Evolutionary conservation across 768 basidiomycete species (phyloP), one percentile per base, ranked within the genome.

Genomic region (Boletellus emodensis): DNA sequence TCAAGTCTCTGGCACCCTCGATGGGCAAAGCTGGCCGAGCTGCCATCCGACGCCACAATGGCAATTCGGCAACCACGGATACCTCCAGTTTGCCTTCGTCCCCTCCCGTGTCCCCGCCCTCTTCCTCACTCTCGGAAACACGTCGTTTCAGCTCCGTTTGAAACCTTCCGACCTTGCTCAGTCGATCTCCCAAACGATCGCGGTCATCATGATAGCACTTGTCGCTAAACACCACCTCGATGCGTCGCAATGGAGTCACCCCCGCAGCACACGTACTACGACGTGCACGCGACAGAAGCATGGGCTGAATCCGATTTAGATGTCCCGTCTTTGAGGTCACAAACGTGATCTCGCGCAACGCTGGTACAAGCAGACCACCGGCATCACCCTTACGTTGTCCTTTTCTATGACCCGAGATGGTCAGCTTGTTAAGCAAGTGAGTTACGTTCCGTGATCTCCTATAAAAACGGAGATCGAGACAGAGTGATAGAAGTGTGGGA

Each of bases 321-420:
- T 36, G 51, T 1, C 20, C 37, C 34, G 51, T 52, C 26, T 40
- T 44, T 26, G 57, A 55, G 52, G 45, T 61, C 20, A 36, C 55
- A 48, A 62, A n/a, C 40, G 39, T 40, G 26, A 63, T 33, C n/a
- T 61, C 51, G 3, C 46, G 56, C 38, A 63, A 40, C 6, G 3
- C 45, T 33, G 46, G 54, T 2, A 57, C 22, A 0, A 57, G 33
- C 18, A 34, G 34, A n/a, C 32, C 33, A 3, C 20, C 35, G 26
- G 4, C 24, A 26, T 26, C 24, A 24, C 39, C 20, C 3, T 15
- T 18, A 3, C 13, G 17, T n/a, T 8, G n/a, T 18, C 7, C 20
- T 3, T 13, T 4, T 11, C 7, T 12, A 38, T 13, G 7, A 7
- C 24, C 24, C 1, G 24, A 26, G 24, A 22, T 4, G 24, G 24